A percentile compares a stretch with the other conserved stretches of the same genome.
phyloP scores from a whole-genome alignment of 495 filamentous ascomycete genomes.

The Hapsidospora chrysogenum region DNA sequence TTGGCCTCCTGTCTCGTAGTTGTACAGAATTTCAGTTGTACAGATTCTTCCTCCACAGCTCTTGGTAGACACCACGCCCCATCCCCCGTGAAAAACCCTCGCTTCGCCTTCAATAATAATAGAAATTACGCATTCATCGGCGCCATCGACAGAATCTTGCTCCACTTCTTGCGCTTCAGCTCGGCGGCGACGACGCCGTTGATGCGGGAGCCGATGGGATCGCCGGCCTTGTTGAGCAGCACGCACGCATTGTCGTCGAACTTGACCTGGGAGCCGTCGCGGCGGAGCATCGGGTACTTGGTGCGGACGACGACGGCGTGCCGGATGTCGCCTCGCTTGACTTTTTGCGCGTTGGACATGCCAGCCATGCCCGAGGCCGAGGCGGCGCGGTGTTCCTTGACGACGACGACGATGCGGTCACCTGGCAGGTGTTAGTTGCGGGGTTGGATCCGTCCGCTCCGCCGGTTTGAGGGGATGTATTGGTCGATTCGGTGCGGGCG shows the following conservation, averaged over 20 bases:
- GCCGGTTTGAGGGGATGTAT: too few species aligned
- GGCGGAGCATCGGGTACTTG: constrained; percentile 65
- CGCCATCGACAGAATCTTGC: constrained; percentile 91
- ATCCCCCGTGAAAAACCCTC: too few species aligned
- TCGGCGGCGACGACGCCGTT: constrained; percentile 82
- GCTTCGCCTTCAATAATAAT: too few species aligned
- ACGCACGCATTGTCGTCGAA: constrained; percentile 99
- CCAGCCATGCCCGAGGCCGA: constrained; percentile 34
- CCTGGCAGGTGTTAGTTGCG: constrained; percentile 31
- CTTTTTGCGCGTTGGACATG: constrained; percentile 64
- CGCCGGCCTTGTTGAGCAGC: constrained; percentile 89
- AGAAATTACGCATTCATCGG: constrained; percentile 86
- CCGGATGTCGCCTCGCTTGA: constrained; percentile 89
- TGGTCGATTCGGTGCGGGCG: neutral
- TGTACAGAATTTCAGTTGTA: constrained; percentile 1
- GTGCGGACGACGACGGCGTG: constrained; percentile 94
- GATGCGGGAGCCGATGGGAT: constrained; percentile 85
- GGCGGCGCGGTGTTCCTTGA: constrained; percentile 76
- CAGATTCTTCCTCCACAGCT: too few species aligned
- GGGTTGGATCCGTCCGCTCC: too few species aligned
- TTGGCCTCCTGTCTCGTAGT: constrained; percentile 1
- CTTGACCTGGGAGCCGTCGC: constrained; percentile 73
- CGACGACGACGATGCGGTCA: constrained; percentile 92
- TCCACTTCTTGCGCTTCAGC: constrained; percentile 79
- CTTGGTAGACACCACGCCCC: too few species aligned